Evolutionary conservation across 768 basidiomycete genomes (phyloP), one percentile per base, ranked within the genome.

Genomic region (Mycena maculata): DNA sequence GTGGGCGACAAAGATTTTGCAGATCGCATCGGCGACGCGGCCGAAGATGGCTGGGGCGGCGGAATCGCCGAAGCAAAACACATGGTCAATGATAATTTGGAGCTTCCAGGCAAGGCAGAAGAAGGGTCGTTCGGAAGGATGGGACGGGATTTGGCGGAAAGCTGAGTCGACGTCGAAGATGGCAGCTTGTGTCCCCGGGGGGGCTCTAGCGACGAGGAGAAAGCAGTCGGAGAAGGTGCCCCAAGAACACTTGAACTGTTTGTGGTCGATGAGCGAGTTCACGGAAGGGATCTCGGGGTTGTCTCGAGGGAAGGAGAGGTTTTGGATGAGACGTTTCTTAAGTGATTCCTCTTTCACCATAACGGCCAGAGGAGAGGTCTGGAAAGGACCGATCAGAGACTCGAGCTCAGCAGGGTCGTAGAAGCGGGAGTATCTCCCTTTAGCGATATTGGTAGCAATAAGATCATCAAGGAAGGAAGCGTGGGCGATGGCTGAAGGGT

Each of bases 221-320:
- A 44, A 62, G 30, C 64, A 70, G 1, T 63, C 45, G 3, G 62
- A 48, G 30, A 70, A 72, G 0, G 71, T 56, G 1, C 70, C 71
- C 72, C 70, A 73, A 7, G 47, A 53, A n/a, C 47, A 69, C 6
- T 38, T 45, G 15, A 42, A 42, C 42, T 54, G 22, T 12, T 39
- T 56, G 39, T 23, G 47, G 30, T 66, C 48, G 15, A 66, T 66
- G 5, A 20, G 39, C 1, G 64, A 60, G 28, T 66, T 66, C 6
- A 60, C n/a, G 8, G 64, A 66, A 2, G 58, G 48, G 13, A 64
- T n/a, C 13, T 56, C 28, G 16, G 54, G 65, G 55, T 69, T 28
- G 27, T 71, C 52, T 22, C 49, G 38, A 0, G 63, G 72, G 41
- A 45, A 72, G 9, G 72, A 73, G 39, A 71, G 69, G 30, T 74